A percentile compares a stretch with the other conserved stretches of the same genome.
Conservation (phyloP, 2,329 filamentous ascomycete species). For the Emergomyces orientalis region DNA sequence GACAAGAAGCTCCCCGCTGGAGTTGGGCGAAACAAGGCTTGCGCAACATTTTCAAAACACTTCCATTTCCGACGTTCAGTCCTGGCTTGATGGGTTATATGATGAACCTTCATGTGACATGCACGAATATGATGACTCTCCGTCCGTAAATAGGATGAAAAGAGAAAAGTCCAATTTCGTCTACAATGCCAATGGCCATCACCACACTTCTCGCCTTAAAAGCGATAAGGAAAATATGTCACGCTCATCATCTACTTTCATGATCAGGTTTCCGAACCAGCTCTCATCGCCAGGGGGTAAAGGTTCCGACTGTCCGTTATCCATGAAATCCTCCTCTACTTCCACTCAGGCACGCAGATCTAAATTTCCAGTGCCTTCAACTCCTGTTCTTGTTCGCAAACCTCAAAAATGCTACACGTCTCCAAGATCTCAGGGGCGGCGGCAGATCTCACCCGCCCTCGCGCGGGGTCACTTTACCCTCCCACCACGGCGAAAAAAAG, state of each 20-base stretch:
- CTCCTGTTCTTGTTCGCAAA: slow-evolving; percentile 6
- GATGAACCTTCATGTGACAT: background rate
- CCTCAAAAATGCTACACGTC: background rate
- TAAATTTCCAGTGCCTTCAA: background rate
- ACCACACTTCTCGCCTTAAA: background rate
- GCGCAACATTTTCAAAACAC: background rate
- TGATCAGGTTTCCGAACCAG: too few relatives aligned
- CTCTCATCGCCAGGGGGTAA: background rate
- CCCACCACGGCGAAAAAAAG: slow-evolving; percentile 4
- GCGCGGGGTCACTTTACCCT: background rate
- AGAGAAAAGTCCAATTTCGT: background rate
- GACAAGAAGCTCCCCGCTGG: background rate
- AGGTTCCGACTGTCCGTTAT: background rate
- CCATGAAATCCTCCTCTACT: background rate
- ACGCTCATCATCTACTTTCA: background rate
- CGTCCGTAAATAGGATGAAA: background rate
- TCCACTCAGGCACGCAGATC: background rate
- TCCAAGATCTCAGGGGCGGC: background rate
- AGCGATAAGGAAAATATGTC: slow-evolving; percentile 4
- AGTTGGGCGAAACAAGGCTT: background rate
- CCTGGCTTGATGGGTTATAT: slow-evolving; percentile 5
- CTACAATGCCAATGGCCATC: background rate
- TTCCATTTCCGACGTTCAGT: slow-evolving; percentile 5
- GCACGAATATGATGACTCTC: background rate
- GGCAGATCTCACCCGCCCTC: background rate